Percentiles rank a stretch among this genome's conserved stretches.
These are phyloP conservation scores for Agapanthus africanus DNA, from an alignment of 106 monocot genomes.

Conservation along the genomic window DNA sequence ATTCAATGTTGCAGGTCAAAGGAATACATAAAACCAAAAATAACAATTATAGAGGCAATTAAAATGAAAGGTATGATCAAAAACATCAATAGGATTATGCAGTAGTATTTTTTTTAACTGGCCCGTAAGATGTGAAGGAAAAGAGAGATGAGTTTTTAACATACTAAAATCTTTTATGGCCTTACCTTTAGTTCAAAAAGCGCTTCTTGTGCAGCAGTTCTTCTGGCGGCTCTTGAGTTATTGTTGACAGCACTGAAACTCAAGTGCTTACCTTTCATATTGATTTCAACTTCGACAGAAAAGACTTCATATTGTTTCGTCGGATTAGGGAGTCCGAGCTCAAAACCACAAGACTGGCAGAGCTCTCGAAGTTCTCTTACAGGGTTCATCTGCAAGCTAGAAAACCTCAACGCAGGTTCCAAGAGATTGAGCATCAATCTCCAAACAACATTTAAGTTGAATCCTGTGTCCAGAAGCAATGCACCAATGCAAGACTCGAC, in stretches of 20 bases:
- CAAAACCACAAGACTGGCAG: conserved; percentile 55
- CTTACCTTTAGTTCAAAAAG: conserved; percentile 70
- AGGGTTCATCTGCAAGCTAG: conserved; percentile 44
- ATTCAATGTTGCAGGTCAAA: too few relatives aligned
- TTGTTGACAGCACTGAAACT: conserved; percentile 35
- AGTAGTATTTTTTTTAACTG: too few relatives aligned
- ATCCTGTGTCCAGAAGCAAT: conserved; percentile 79
- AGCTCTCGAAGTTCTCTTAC: conserved; percentile 82
- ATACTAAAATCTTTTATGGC: too few relatives aligned
- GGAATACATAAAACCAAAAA: too few relatives aligned
- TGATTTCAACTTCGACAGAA: conserved; percentile 46
- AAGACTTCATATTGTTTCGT: conserved; percentile 26
- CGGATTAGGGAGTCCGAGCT: conserved; percentile 34
- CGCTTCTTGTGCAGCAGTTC: conserved; percentile 60
- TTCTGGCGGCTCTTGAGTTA: conserved; percentile 71
- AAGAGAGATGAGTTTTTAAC: too few relatives aligned
- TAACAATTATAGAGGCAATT: too few relatives aligned
- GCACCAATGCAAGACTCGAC: conserved; percentile 94
- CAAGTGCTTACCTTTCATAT: conserved; percentile 20
- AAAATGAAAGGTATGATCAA: too few relatives aligned
- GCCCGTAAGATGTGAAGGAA: too few relatives aligned
- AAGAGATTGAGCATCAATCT: conserved; percentile 50
- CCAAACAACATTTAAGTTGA: conserved; percentile 67
- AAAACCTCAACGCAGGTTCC: conserved; percentile 43
- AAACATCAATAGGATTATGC: too few relatives aligned